Conservation (phyloP, 441 rosid genomes). For the Brassica hybrid region DNA sequence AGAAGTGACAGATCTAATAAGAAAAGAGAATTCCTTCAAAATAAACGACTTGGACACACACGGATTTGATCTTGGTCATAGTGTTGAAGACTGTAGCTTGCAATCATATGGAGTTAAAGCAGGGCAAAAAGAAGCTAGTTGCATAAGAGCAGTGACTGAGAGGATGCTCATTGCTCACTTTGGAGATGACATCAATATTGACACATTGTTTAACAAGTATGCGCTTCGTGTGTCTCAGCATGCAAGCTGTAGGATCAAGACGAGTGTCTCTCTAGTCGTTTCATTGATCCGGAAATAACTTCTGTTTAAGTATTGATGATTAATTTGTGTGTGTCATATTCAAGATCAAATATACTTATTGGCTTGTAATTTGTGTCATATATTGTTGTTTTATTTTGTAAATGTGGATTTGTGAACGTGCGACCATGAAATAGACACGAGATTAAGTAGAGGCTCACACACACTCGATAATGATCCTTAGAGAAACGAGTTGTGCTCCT, state of each 20-base stretch:
- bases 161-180: conserved; percentile 32
- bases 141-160: conserved; percentile 38
- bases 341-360: not conserved
- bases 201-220: conserved; percentile 24
- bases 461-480: conserved; percentile 13
- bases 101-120: not conserved
- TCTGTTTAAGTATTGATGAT: not conserved
- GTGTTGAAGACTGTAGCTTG: not conserved
- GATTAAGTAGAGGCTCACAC: not conserved
- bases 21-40: conserved; percentile 28
- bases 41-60: conserved; percentile 30
- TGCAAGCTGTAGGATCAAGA: conserved; percentile 26
- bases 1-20: conserved; percentile 16
- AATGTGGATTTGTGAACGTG: conserved; percentile 25
- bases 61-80: conserved; percentile 27
- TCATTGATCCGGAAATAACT: conserved; percentile 24
- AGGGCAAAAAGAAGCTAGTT: conserved; percentile 26
- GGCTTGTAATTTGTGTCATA: not conserved
- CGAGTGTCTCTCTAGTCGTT: conserved; percentile 22
- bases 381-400: conserved; percentile 2
- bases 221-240: conserved; percentile 29
- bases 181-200: conserved; percentile 28
- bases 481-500: conserved; percentile 40
- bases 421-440: conserved; percentile 34
- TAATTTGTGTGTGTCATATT: not conserved